Evolutionary conservation across 2,329 filamentous ascomycete genomes (phyloP).

Genomic region (Aureobasidium sp.): DNA sequence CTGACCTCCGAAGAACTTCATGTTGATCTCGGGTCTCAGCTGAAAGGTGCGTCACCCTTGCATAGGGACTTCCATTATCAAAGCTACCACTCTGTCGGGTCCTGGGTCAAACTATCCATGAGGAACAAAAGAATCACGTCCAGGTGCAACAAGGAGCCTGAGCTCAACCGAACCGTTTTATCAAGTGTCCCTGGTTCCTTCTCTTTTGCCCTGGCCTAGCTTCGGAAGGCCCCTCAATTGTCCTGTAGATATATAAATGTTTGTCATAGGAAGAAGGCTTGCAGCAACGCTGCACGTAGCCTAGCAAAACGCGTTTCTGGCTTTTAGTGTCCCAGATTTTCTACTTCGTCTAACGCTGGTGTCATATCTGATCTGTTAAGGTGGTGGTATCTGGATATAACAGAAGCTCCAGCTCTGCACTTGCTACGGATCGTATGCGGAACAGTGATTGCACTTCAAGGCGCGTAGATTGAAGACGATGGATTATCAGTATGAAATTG

Average conservation of each 20-base stretch:
- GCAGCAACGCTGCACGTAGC: background rate
- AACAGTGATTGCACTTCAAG: no score
- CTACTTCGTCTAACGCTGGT: background rate
- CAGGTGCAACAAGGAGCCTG: background rate
- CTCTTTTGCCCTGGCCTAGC: background rate
- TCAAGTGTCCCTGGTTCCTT: background rate
- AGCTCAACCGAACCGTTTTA: no score
- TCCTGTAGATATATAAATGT: background rate
- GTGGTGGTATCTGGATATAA: background rate
- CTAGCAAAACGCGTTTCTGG: constrained; percentile 11
- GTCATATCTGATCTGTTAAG: background rate
- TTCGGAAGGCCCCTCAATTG: background rate
- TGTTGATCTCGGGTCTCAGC: background rate
- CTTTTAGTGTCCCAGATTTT: constrained; percentile 11
- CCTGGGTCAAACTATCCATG: background rate
- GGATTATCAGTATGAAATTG: background rate
- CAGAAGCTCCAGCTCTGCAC: background rate
- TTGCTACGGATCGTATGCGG: no score
- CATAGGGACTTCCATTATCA: background rate
- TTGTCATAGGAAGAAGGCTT: background rate
- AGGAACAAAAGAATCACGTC: background rate
- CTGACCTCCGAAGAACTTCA: constrained; percentile 2
- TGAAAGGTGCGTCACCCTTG: constrained; percentile 4
- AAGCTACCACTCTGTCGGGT: constrained; percentile 4
- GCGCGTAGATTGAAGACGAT: background rate